Base-by-base conservation (phyloP, 2,329 filamentous ascomycete genomes). In the Cercospora brassicicola region DNA sequence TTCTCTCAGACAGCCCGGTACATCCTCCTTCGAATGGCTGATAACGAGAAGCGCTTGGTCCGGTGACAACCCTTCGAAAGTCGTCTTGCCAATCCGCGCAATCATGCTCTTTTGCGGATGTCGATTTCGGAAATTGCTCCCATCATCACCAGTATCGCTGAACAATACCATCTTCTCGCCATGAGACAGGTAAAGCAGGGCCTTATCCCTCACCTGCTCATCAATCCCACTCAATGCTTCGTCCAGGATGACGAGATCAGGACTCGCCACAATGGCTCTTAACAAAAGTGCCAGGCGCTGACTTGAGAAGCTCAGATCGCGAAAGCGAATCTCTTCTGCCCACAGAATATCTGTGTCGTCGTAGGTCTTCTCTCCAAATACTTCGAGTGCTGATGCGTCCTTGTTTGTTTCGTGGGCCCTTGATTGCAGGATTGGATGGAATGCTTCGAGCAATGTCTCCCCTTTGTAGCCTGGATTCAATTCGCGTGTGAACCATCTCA, bases 41-140 rank as follows among this genome's bases (percentile, higher is more conserved):
- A 98, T 94, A 71, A 94, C 93, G n/a, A 98, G 86, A 64, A 99
- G 81, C 0, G 93, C 93, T 80, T 98, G 94, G 23, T 87, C 79
- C 0, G 88, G 82, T 1, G 85, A 84, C 65, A 97, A 79, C 0
- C 93, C 93, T 0, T 75, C 76, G 4, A 94, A 80, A 23, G 80
- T 83, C 1, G 88, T 82, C 1, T 78, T 76, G 0, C 82, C 85
- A 0, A 79, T 73, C 65, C 79, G 81, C 7, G 81, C 78, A 0
- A 79, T 78, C 1, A 70, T 53, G 56, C 73, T 76, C 18, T 56
- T 33, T 18, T 76, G 73, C 10, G 62, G 62, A 20, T 53, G 31
- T 11, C 66, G 23, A 67, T 2, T 9, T 66, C 55, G 23, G 20
- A 20, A 10, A 2, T 39, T 45, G 23, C 59, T 51, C 20, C 42